Evolutionary conservation across 2,329 filamentous ascomycete species (phyloP), one percentile per base, ranked within the genome.

Genomic region (Myriosclerotinia duriaeana): DNA sequence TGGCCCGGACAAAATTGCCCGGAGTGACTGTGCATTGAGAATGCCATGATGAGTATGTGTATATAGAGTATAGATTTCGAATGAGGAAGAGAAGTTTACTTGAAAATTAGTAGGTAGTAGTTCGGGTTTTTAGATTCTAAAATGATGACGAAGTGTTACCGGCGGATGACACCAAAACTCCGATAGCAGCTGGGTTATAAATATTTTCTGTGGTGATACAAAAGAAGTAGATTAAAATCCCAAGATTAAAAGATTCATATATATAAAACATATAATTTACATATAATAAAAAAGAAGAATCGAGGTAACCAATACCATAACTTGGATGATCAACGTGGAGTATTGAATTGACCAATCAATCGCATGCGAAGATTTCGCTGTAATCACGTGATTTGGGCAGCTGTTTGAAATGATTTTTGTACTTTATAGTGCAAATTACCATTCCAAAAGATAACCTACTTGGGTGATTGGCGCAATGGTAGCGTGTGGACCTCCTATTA

Each of bases 1-100:
- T 99, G 95, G 72, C 89, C 87, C 12, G 89, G 89, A 81, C 95
- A 99, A 82, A 99, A 99, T 78, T 99, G 92, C 70, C 95, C 95
- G 48, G 95, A 98, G 80, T 99, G 95, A 76, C 92, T 96, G 79
- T 99, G 95, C 82, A 98, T 96, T 5, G 95, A 96, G 80, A 96
- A 97, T 1, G 94, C 93, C 95, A 98, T 98, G 34, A n/a, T 55
- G 60, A 0, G 9, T n/a, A n/a, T 26, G 26, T 17, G 30, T 26
- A 6, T 12, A 12, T 22, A 3, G 34, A 7, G 34, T 22, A 36
- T 20, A 2, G 38, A 22, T 12, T 4, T 12, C 5, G 6, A 36
- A 48, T 22, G 9, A 40, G 17, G n/a, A 26, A 30, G 26, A 14
- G 38, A 53, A 56, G 4, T 60, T 8, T 36, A 26, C 64, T 15